Conservation (phyloP, 2,329 filamentous ascomycete species). For the Aspergillus hortae region DNA sequence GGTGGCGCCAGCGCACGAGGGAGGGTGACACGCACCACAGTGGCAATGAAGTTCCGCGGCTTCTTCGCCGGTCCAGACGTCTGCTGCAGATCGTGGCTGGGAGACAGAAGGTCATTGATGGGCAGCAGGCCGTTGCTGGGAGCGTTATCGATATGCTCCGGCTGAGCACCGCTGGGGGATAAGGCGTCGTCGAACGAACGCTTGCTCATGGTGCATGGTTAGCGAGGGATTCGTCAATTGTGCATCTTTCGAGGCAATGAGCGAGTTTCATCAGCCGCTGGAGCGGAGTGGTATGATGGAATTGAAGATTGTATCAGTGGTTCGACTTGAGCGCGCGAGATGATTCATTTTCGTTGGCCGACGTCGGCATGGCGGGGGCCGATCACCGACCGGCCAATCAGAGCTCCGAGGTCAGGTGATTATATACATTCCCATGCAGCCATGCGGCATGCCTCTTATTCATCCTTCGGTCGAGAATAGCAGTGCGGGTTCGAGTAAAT, state of each 20-base stretch:
- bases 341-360: neutral
- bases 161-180: conserved; percentile 22
- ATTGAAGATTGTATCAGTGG: neutral
- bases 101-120: conserved; percentile 35
- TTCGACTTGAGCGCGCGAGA: neutral
- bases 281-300: neutral
- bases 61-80: conserved; percentile 27
- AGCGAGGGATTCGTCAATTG: neutral
- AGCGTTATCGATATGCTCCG: conserved; percentile 20
- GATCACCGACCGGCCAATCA: conserved; percentile 2
- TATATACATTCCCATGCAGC: no score
- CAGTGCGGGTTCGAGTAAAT: no score
- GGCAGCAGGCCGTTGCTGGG: conserved; percentile 25
- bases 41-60: conserved; percentile 38
- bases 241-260: neutral
- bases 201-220: conserved; percentile 38
- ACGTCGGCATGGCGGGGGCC: neutral
- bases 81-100: conserved; percentile 28
- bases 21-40: conserved; percentile 26
- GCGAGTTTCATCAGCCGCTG: neutral
- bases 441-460: no score
- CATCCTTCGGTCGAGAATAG: neutral
- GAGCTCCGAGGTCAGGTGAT: neutral
- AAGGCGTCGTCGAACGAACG: conserved; percentile 30
- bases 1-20: neutral